phyloP scores from a whole-genome alignment of 306 rosid genomes.

The Astragalus glycyphyllos region DNA sequence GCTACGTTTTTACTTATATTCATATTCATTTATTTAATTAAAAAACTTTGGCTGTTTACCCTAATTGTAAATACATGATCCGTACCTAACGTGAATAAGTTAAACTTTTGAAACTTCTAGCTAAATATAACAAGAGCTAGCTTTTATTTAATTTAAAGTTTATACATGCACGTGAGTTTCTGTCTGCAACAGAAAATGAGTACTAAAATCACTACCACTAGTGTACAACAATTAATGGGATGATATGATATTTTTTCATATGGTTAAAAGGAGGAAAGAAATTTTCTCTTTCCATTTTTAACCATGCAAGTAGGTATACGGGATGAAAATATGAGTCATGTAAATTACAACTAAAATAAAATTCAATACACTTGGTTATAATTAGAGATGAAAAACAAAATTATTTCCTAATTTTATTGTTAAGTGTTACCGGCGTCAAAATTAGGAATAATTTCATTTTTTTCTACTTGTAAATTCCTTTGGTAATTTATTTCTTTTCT shows the following conservation, averaged over 20 bases:
- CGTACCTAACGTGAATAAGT: slow-evolving; percentile 9
- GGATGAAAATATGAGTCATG: background rate
- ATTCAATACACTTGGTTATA: no score
- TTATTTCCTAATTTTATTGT: no score
- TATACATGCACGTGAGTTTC: slow-evolving; percentile 18
- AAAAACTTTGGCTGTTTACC: no score
- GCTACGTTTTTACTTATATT: background rate
- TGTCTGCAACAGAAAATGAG: background rate
- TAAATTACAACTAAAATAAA: no score
- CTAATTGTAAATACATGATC: background rate
- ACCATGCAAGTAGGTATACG: slow-evolving; percentile 5
- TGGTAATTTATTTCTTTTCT: no score
- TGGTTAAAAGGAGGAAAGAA: background rate
- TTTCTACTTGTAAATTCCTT: no score
- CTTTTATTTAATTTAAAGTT: background rate
- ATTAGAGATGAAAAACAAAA: no score
- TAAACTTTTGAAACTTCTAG: slow-evolving; percentile 1
- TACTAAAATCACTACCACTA: background rate
- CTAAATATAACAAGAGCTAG: background rate
- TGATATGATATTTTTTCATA: background rate
- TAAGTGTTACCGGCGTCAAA: no score
- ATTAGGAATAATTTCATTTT: no score
- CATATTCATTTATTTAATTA: no score
- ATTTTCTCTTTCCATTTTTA: slow-evolving; percentile 7
- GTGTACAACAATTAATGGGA: slow-evolving; percentile 16